phyloP scores from a whole-genome alignment of 495 filamentous ascomycete species.

The Diplogelasinospora grovesii region DNA sequence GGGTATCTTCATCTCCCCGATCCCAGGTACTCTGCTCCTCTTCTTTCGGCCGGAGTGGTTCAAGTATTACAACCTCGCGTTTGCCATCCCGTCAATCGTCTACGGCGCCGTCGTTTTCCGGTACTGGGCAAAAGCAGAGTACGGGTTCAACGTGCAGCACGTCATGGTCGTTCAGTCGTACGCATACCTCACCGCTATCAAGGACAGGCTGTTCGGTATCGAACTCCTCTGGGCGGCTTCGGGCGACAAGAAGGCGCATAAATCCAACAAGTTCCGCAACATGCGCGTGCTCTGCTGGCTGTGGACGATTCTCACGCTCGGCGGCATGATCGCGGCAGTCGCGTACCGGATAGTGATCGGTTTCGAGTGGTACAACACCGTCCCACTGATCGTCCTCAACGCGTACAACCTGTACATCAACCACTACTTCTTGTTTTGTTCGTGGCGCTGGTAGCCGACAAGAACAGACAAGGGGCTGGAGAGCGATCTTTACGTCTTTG shows the following conservation, averaged over 20 bases:
- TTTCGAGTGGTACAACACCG: constrained; percentile 23
- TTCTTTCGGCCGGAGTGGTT: constrained; percentile 25
- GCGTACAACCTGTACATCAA: constrained; percentile 24
- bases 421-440: constrained; percentile 24
- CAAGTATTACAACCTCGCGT: constrained; percentile 31
- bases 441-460: constrained; percentile 28
- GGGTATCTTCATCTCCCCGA: constrained; percentile 29
- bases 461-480: too few species aligned
- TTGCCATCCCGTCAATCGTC: constrained; percentile 26
- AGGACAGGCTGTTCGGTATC: constrained; percentile 25
- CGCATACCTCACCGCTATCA: constrained; percentile 29
- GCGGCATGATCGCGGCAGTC: constrained; percentile 19
- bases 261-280: constrained; percentile 27
- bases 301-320: constrained; percentile 19
- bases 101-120: constrained; percentile 25
- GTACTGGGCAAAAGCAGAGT: constrained; percentile 25
- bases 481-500: too few species aligned
- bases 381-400: constrained; percentile 23
- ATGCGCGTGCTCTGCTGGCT: constrained; percentile 26
- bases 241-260: constrained; percentile 29
- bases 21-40: constrained; percentile 24
- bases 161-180: constrained; percentile 30
- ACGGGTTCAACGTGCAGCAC: constrained; percentile 31
- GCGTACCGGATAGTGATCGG: constrained; percentile 16
- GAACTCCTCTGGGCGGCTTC: constrained; percentile 29